Conservation (phyloP, 1,139 yeast species). For the Saccharomyces hybrid region DNA sequence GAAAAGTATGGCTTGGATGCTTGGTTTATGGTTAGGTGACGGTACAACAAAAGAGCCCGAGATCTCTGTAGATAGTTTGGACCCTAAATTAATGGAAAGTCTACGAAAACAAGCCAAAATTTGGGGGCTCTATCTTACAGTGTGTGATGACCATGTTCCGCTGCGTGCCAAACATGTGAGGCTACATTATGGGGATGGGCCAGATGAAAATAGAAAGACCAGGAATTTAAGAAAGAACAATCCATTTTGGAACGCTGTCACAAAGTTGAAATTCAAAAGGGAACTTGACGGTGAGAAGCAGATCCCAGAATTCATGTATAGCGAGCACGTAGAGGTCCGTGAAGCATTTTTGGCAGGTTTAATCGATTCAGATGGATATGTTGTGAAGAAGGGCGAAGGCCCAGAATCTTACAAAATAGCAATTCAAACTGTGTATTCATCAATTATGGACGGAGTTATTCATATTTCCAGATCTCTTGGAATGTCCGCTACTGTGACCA, state of each 20-base stretch:
- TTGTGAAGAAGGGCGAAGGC: slow-evolving; percentile 16
- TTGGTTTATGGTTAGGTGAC: slow-evolving; percentile 28
- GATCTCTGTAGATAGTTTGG: slow-evolving; percentile 28
- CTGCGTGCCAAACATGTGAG: slow-evolving; percentile 24
- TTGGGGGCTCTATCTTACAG: slow-evolving; percentile 23
- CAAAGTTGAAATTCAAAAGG: slow-evolving; percentile 16
- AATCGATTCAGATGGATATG: slow-evolving; percentile 36
- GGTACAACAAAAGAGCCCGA: slow-evolving; percentile 23
- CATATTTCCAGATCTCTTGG: slow-evolving; percentile 37
- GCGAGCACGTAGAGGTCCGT: slow-evolving; percentile 32
- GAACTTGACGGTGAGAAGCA: slow-evolving; percentile 20
- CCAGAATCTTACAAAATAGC: slow-evolving; percentile 22
- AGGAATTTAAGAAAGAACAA: slow-evolving; percentile 19
- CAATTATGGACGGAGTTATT: slow-evolving; percentile 32
- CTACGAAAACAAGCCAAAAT: slow-evolving; percentile 17
- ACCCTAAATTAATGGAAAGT: slow-evolving; percentile 17
- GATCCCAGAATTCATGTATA: slow-evolving; percentile 24
- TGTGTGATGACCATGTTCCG: slow-evolving; percentile 16
- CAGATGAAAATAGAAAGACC: slow-evolving; percentile 10
- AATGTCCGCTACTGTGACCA: slow-evolving; percentile 20
- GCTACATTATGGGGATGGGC: slow-evolving; percentile 16
- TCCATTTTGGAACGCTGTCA: slow-evolving; percentile 22
- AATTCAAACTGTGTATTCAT: slow-evolving; percentile 29
- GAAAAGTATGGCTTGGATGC: slow-evolving; percentile 31
- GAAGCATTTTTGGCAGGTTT: slow-evolving; percentile 39